Percentiles rank a stretch among this genome's conserved stretches.
Conservation (phyloP, 2,329 filamentous ascomycete species). For the Aspergillus pseudonomiae region DNA sequence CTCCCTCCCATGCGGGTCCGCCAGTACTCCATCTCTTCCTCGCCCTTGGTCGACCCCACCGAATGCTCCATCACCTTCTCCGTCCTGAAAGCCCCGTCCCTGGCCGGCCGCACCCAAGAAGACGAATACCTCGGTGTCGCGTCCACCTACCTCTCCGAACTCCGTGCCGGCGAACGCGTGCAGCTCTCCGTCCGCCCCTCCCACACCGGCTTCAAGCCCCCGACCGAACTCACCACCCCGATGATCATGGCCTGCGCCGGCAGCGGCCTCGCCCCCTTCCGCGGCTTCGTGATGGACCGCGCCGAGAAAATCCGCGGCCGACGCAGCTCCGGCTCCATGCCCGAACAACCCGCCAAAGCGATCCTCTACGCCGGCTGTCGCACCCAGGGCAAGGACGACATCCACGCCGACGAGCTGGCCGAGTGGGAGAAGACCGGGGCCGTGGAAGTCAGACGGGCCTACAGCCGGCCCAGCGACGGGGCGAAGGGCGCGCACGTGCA, state of each 20-base stretch:
- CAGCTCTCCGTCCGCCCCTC: constrained; percentile 41
- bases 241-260: constrained; percentile 46
- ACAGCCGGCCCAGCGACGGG: constrained; percentile 52
- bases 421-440: constrained; percentile 65
- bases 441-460: constrained; percentile 65
- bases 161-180: constrained; percentile 35
- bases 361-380: constrained; percentile 43
- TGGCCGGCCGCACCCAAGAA: constrained; percentile 31
- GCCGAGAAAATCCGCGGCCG: constrained; percentile 43
- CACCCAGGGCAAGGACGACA: constrained; percentile 36
- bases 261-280: constrained; percentile 64
- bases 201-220: constrained; percentile 42
- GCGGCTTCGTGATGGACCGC: constrained; percentile 65
- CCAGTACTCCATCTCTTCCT: constrained; percentile 79
- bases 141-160: constrained; percentile 60
- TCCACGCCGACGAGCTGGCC: constrained; percentile 38
- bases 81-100: constrained; percentile 62
- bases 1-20: constrained; percentile 76
- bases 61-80: constrained; percentile 69
- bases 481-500: constrained; percentile 58
- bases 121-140: constrained; percentile 62
- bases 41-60: constrained; percentile 62
- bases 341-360: constrained; percentile 34
- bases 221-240: constrained; percentile 36
- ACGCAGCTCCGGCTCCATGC: constrained; percentile 19